Base-by-base conservation (phyloP, 768 basidiomycete genomes). In the Termitomyces sp. region DNA sequence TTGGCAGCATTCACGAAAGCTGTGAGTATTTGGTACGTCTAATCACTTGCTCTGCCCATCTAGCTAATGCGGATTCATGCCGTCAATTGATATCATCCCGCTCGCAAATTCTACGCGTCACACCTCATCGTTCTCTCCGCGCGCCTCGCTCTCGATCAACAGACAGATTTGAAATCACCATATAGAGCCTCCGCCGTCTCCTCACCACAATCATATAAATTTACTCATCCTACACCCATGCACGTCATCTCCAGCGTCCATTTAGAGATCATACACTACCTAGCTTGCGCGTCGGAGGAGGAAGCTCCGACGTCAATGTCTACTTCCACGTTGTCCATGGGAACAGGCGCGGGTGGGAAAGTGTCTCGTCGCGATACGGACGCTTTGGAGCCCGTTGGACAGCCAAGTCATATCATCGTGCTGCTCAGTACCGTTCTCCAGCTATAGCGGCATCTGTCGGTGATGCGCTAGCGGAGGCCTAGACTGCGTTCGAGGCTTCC, bases 81-180 rank as follows among this genome's bases (percentile, higher is more conserved):
- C 3, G 20, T 1, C 3, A 1, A 14, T 12, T 2, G 36, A 37
- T 52, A 3, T 86, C 86, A 88, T 66, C 87, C 90, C 3, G 81
- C 87, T 10, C 76, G 92, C 10, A 79, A 84, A 56, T 72, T 77
- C 8, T 86, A 88, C 68, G 82, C 79, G 47, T 81, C 83, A 4
- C 82, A 84, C 60, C 73, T 93, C 29, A 80, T 82, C 0, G 74
- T 85, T 43, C 81, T 91, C 38, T 86, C 87, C 17, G 83, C 87
- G 4, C 84, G 81, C 42, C 77, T 92, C 53, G 76, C 85, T 5
- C 61, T 60, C 36, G 77, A 83, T 66, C 73, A 80, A 55, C 75
- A 74, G 60, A 63, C 69, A 20, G 87, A 87, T 67, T 65, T 77
- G 5, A 86, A 70, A 83, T 83, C 63, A 83, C 86, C 0, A 85